Base-by-base conservation (phyloP, 2,329 filamentous ascomycete genomes). In the Thermothelomyces thermophilus region DNA sequence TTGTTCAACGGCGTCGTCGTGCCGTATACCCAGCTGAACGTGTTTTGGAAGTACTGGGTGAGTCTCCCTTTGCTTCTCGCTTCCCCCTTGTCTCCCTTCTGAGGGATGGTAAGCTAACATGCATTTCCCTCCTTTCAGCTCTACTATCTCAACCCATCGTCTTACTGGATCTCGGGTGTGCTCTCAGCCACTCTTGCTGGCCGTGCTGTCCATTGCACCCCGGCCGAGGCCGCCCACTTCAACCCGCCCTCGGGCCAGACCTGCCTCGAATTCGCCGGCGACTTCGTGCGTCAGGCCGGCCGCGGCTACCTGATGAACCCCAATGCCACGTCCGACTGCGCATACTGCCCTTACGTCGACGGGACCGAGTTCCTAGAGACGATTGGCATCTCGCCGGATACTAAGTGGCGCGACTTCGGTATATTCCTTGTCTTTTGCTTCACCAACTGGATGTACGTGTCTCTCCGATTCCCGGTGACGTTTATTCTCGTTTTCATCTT, bases 1-100 rank as follows among this genome's bases (percentile, higher is more conserved):
- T 67, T 87, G 20, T 90, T 90, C 74, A 90, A 88, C 69, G 87
- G 87, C 57, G 81, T 90, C 17, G 77, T 90, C 9, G 76, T 84
- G 2, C 81, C 86, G 0, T 90, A 87, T 64, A 58, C 66, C 1
- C 69, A 74, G 53, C 71, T 90, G 28, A 79, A 80, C 0, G 77
- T 79, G 22, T 87, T 89, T 70, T 91, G 83, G 83, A 71, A 74
- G 34, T 86, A 84, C 65, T 86, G 41, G 74, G 51, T 56, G 48
- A 13, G 55, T 52, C 22, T n/a, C n/a, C n/a, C 22, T 19, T 2
- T 16, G 3, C 10, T 41, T 2, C 43, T 7, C 80, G 75, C 14
- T 20, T 22, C 6, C 17, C 3, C 22, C 7, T 2, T 5, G 7
- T 5, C 4, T 5, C 11, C 13, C 13, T 10, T 3, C 24, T 26